Evolutionary conservation across 805 yeast genomes (phyloP).

Genomic region (Wickerhamomyces bovis): DNA sequence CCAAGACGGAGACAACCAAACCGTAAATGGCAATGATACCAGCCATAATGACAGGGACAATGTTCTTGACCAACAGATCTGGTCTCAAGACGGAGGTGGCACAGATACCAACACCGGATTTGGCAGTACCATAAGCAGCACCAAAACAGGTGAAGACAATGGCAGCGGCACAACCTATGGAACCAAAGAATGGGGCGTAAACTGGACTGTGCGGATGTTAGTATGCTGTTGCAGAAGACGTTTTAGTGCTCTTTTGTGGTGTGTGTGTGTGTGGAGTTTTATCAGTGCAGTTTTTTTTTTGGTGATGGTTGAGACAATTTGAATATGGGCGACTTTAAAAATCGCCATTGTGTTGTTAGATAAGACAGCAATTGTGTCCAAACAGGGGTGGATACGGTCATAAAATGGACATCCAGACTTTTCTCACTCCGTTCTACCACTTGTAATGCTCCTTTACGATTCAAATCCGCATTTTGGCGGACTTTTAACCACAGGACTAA

Average conservation of each 20-base stretch:
- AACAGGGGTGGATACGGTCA: neutral
- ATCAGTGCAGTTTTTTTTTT: no score
- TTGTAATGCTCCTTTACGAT: neutral
- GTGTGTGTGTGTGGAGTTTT: no score
- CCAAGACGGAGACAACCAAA: constrained; percentile 90
- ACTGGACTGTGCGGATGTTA: constrained; percentile 27
- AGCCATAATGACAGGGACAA: constrained; percentile 98
- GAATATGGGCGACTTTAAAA: neutral
- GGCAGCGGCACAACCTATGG: constrained; percentile 99
- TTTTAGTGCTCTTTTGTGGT: neutral
- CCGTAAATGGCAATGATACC: constrained; percentile 99
- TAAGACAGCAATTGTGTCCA: neutral
- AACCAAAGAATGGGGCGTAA: constrained; percentile 90
- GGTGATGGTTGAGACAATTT: neutral
- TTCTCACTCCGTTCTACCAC: neutral
- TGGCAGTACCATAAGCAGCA: constrained; percentile 99
- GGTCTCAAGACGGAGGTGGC: constrained; percentile 98
- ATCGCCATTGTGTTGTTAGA: neutral
- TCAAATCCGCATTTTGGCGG: neutral
- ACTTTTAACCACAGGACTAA: neutral
- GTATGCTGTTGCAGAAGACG: neutral
- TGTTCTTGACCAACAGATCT: constrained; percentile 85
- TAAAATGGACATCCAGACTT: neutral
- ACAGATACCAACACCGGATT: constrained; percentile 98
- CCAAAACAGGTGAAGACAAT: constrained; percentile 98